These are phyloP conservation scores for Apophysomyces ossiformis DNA, from an alignment of 371 early-diverging fungal species.

Conservation along the genomic window DNA sequence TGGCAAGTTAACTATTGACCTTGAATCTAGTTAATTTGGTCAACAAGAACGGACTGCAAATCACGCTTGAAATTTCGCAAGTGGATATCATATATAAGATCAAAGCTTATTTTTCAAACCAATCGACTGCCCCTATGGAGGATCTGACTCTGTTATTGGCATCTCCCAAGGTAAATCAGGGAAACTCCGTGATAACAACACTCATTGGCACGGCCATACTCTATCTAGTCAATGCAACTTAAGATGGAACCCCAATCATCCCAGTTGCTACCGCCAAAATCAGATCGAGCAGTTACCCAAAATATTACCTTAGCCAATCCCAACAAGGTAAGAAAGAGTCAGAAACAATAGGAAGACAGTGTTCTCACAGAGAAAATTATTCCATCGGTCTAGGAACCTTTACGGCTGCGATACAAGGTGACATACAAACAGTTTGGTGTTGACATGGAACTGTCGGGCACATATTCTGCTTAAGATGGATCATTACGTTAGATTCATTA, in stretches of 20 bases:
- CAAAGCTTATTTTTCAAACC: conserved; percentile 57
- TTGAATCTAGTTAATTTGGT: conserved; percentile 30
- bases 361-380: neutral
- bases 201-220: neutral
- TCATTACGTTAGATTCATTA: too few species aligned
- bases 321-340: conserved; percentile 34
- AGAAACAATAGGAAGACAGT: too few species aligned
- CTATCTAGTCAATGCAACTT: conserved; percentile 65
- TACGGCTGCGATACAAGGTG: conserved; percentile 74
- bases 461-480: conserved; percentile 35
- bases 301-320: conserved; percentile 61
- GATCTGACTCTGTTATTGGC: conserved; percentile 53
- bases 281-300: conserved; percentile 62
- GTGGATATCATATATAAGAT: conserved; percentile 19
- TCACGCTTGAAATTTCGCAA: conserved; percentile 32
- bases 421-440: conserved; percentile 75
- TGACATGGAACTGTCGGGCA: conserved; percentile 72
- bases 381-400: conserved; percentile 42
- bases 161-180: conserved; percentile 53
- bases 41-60: conserved; percentile 47
- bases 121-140: conserved; percentile 59
- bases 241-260: conserved; percentile 69
- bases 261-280: conserved; percentile 62
- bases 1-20: neutral
- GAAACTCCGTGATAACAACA: neutral